Base-by-base conservation (phyloP, 2,329 filamentous ascomycete species). In the Tolypocladium cylindrosporum region DNA sequence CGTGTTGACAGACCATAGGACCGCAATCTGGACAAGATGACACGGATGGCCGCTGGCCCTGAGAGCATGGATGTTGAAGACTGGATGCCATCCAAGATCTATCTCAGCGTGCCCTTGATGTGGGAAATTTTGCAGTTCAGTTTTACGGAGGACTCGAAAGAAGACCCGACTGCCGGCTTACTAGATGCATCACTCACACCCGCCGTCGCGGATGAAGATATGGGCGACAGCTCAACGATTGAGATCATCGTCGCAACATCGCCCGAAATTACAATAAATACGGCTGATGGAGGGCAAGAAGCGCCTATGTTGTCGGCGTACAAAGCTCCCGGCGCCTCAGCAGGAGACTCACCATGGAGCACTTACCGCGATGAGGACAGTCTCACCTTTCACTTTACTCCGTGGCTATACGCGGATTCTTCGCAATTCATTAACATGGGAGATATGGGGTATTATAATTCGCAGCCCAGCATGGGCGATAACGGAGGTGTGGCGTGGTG, bases 211-310 rank as follows among this genome's bases (percentile, higher is more conserved):
- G 62, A 66, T 2, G 69, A 74, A 11, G 71, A 73, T 3, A 56
- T 59, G 5, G 69, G 72, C 36, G 75, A 76, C 34, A 68, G 63
- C 53, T 68, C 72, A 1, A 74, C 71, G 1, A 68, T 80, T 0
- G 78, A 81, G 60, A 78, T 80, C 37, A 75, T 79, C 5, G 77
- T 79, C 9, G 77, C 78, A 0, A 78, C 76, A 6, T 79, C 78
- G 0, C 78, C 78, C 0, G 78, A 80, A 52, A 75, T 80, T 57
- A 76, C 71, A 1, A 76, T 80, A 52, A 79, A 81, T 61, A 80
- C 77, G 0, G 73, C 77, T 3, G 77, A 80, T 58, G 78, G 78
- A 11, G 78, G 78, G 0, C 77, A 79, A 56, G 76, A 77, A 11
- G 77, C 74, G 1, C 78, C 78, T 0, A 74, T 77, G 9, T 36